phyloP scores from a whole-genome alignment of 2,329 filamentous ascomycete genomes.

The Aspergillus neoniger region DNA sequence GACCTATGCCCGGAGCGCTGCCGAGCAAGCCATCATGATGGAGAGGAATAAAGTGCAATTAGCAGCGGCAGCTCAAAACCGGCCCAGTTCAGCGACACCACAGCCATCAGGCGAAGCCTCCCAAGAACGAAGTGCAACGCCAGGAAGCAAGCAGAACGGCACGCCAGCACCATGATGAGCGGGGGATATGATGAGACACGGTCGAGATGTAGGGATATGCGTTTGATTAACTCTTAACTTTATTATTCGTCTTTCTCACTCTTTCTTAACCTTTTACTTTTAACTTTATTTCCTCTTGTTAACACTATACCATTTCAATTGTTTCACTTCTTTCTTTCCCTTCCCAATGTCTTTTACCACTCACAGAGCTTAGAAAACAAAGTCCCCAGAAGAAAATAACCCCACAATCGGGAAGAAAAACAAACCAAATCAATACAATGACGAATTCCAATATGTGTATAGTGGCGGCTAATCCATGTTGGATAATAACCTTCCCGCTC shows the following conservation, averaged over 20 bases:
- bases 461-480: too few relatives aligned
- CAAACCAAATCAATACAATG: too few relatives aligned
- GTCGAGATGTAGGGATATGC: conserved; percentile 6
- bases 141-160: conserved; percentile 35
- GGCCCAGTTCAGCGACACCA: conserved; percentile 33
- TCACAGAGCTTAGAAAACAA: not conserved
- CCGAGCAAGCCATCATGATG: conserved; percentile 44
- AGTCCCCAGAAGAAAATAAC: not conserved
- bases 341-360: too few relatives aligned
- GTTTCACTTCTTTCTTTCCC: too few relatives aligned
- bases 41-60: conserved; percentile 43
- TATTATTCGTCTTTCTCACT: conserved; percentile 19
- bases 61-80: conserved; percentile 33
- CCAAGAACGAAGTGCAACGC: conserved; percentile 40
- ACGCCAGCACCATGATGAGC: conserved; percentile 31
- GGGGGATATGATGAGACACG: conserved; percentile 1
- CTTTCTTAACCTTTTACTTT: conserved; percentile 15
- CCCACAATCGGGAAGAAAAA: too few relatives aligned
- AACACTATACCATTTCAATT: not conserved
- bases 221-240: conserved; percentile 6
- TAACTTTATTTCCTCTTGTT: not conserved
- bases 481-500: too few relatives aligned
- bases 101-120: conserved; percentile 35
- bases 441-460: too few relatives aligned
- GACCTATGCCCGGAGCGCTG: conserved; percentile 42